These are phyloP conservation scores for Arthromyces matolae DNA, from an alignment of 768 basidiomycete genomes.

Conservation along the genomic window DNA sequence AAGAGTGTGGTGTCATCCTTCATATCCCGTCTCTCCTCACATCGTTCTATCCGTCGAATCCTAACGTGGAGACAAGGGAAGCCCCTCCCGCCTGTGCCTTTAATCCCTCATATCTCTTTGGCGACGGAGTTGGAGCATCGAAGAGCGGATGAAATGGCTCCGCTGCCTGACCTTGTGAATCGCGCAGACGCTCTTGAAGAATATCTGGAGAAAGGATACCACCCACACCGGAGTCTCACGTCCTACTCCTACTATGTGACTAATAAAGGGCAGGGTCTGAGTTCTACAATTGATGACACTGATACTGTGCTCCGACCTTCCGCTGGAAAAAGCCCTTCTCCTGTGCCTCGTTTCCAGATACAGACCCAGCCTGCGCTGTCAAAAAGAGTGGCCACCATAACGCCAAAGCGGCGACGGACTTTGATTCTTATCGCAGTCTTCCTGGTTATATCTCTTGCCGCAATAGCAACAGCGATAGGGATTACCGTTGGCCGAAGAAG, in stretches of 20 bases:
- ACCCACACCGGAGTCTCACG: slow-evolving; percentile 45
- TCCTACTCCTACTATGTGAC: slow-evolving; percentile 25
- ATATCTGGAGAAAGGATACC: slow-evolving; percentile 51
- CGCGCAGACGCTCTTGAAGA: slow-evolving; percentile 45
- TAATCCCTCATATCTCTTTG: slow-evolving; percentile 43
- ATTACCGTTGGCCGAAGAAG: slow-evolving; percentile 35
- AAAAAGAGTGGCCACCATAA: background rate
- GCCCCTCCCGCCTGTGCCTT: slow-evolving; percentile 59
- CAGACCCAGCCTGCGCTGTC: background rate
- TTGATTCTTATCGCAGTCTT: slow-evolving; percentile 30
- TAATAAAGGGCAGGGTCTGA: slow-evolving; percentile 16
- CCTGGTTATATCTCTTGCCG: slow-evolving; percentile 33
- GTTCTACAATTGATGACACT: slow-evolving; percentile 19
- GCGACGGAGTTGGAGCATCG: slow-evolving; percentile 38
- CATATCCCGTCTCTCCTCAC: slow-evolving; percentile 44
- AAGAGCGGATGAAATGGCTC: slow-evolving; percentile 41
- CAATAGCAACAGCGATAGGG: slow-evolving; percentile 43
- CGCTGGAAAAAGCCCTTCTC: background rate
- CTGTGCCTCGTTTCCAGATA: background rate
- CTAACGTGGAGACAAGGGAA: slow-evolving; percentile 44
- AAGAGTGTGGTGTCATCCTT: slow-evolving; percentile 49
- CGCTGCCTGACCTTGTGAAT: slow-evolving; percentile 50
- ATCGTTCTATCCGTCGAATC: slow-evolving; percentile 33
- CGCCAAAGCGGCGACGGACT: slow-evolving; percentile 18
- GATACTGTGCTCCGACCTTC: slow-evolving; percentile 6